Percentiles rank a stretch among this genome's conserved stretches.
These are phyloP conservation scores for Usnea hakonensis DNA, from an alignment of 495 filamentous ascomycete genomes.

Conservation along the genomic window DNA sequence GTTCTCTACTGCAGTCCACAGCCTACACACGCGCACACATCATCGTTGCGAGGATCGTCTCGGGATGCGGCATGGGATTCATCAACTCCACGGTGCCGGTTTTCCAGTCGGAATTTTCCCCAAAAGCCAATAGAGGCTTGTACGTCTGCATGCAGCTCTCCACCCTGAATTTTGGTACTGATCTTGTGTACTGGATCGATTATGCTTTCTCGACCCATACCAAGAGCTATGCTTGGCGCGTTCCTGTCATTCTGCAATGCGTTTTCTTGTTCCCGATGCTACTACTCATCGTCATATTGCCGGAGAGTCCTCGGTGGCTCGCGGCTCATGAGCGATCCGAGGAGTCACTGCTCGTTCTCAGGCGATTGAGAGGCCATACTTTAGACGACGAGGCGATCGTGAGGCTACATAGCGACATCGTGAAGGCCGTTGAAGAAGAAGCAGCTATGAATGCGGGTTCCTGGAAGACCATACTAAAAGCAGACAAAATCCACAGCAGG, in stretches of 20 bases:
- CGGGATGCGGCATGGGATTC: slow-evolving; percentile 30
- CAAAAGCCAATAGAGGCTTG: slow-evolving; percentile 26
- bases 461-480: slow-evolving; percentile 27
- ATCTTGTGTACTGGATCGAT: slow-evolving; percentile 44
- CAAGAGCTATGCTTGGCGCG: slow-evolving; percentile 31
- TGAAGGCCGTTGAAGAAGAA: slow-evolving; percentile 23
- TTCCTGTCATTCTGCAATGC: slow-evolving; percentile 36
- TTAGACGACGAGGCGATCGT: slow-evolving; percentile 23
- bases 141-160: slow-evolving; percentile 34
- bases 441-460: slow-evolving; percentile 20
- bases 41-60: slow-evolving; percentile 26
- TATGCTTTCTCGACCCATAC: slow-evolving; percentile 36
- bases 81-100: slow-evolving; percentile 35
- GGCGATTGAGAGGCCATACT: slow-evolving; percentile 24
- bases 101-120: slow-evolving; percentile 37
- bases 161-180: slow-evolving; percentile 35
- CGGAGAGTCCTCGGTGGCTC: slow-evolving; percentile 41
- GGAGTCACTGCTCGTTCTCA: slow-evolving; percentile 33
- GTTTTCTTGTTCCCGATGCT: slow-evolving; percentile 32
- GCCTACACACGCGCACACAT: slow-evolving; percentile 24
- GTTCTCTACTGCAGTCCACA: slow-evolving; percentile 37
- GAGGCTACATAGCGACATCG: slow-evolving; percentile 23
- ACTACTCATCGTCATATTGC: slow-evolving; percentile 29
- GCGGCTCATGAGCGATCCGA: slow-evolving; percentile 33
- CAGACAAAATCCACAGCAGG: slow-evolving; percentile 26